These are phyloP conservation scores for Venturia carpophila DNA, from an alignment of 2,329 filamentous ascomycete genomes.

Conservation along the genomic window DNA sequence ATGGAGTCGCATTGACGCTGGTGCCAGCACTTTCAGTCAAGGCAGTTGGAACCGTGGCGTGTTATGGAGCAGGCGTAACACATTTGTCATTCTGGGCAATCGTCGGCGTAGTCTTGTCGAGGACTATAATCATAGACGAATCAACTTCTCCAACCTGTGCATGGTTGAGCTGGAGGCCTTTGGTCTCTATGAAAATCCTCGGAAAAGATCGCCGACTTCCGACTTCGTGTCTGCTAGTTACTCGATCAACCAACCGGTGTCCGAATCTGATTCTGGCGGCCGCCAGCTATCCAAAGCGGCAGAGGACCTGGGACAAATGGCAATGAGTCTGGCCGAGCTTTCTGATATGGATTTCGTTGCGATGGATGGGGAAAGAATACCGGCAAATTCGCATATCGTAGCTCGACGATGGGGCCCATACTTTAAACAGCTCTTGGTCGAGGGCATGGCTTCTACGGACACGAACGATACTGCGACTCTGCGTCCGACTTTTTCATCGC, in stretches of 20 bases:
- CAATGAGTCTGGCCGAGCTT: slow-evolving; percentile 71
- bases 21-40: slow-evolving; percentile 87
- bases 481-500: slow-evolving; percentile 47
- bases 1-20: slow-evolving; percentile 94
- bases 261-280: slow-evolving; percentile 59
- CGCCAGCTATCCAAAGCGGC: slow-evolving; percentile 68
- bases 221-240: slow-evolving; percentile 78
- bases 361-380: slow-evolving; percentile 81
- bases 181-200: slow-evolving; percentile 92
- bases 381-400: slow-evolving; percentile 85
- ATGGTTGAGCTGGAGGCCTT: slow-evolving; percentile 97
- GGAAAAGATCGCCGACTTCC: slow-evolving; percentile 68
- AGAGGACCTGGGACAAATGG: slow-evolving; percentile 76
- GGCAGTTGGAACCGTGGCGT: slow-evolving; percentile 97
- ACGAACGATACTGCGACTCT: slow-evolving; percentile 71
- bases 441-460: slow-evolving; percentile 62
- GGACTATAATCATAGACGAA: slow-evolving; percentile 94
- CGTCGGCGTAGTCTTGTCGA: slow-evolving; percentile 89
- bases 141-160: slow-evolving; percentile 95
- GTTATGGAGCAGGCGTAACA: slow-evolving; percentile 86
- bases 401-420: slow-evolving; percentile 89
- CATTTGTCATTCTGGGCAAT: slow-evolving; percentile 92
- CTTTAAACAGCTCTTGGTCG: slow-evolving; percentile 83
- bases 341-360: slow-evolving; percentile 96
- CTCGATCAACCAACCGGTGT: slow-evolving; percentile 34